A percentile compares a stretch with the other conserved stretches of the same genome.
phyloP scores from a whole-genome alignment of 1,139 yeast species.

The Kodamaea arcana region DNA sequence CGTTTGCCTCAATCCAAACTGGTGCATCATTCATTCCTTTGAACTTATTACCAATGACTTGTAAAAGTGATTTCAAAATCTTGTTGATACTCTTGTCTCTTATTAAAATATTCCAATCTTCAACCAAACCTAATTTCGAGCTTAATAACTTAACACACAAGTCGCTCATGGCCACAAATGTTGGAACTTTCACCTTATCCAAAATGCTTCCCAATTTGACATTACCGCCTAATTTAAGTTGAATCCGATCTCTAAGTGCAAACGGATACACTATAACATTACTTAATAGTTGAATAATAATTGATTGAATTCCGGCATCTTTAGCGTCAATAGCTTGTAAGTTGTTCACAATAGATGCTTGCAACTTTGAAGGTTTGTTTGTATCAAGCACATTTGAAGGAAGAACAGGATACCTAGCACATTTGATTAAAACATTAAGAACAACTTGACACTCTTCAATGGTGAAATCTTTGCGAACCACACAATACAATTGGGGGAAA shows the following conservation, averaged over 20 bases:
- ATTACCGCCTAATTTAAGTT: constrained; percentile 26
- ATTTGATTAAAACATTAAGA: constrained; percentile 48
- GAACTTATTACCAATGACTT: constrained; percentile 23
- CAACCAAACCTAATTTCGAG: constrained; percentile 27
- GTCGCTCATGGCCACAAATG: constrained; percentile 62
- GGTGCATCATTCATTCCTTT: constrained; percentile 28
- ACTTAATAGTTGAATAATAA: constrained; percentile 51
- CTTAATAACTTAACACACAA: constrained; percentile 42
- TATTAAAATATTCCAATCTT: constrained; percentile 32
- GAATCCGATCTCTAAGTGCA: constrained; percentile 53
- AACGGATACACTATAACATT: constrained; percentile 54
- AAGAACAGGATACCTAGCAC: constrained; percentile 65
- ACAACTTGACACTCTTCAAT: constrained; percentile 37
- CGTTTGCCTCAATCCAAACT: constrained; percentile 45
- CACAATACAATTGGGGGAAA: constrained; percentile 43
- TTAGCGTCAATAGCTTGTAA: constrained; percentile 31
- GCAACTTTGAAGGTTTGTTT: constrained; percentile 50
- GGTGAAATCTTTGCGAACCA: constrained; percentile 28
- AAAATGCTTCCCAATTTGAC: constrained; percentile 21
- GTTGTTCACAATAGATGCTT: constrained; percentile 46
- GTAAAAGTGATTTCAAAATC: constrained; percentile 16
- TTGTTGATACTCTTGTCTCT: constrained; percentile 43
- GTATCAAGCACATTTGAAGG: constrained; percentile 47
- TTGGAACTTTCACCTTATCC: constrained; percentile 49
- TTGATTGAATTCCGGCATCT: constrained; percentile 36